A percentile compares a stretch with the other conserved stretches of the same genome.
Conservation (phyloP, 2,329 filamentous ascomycete species). For the Arthrobotrys megalospora region DNA sequence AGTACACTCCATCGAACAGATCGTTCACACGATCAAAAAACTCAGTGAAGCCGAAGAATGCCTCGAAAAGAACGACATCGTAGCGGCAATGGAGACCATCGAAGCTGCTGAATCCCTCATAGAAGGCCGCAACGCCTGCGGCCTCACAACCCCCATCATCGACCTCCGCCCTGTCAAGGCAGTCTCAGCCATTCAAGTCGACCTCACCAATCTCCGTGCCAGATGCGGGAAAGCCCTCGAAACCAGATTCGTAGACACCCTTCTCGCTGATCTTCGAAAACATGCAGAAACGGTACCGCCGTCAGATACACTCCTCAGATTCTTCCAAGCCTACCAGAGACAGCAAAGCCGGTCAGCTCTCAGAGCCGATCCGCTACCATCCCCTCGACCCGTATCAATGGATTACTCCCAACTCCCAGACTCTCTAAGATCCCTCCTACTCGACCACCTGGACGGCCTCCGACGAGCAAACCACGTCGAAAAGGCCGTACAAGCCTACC, state of each 20-base stretch:
- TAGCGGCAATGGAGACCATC: conserved; percentile 83
- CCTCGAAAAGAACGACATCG: conserved; percentile 86
- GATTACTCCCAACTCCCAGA: conserved; percentile 83
- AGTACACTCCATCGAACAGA: conserved; percentile 84
- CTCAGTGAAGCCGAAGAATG: conserved; percentile 83
- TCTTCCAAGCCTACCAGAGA: conserved; percentile 81
- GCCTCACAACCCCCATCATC: conserved; percentile 55
- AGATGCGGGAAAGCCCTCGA: conserved; percentile 92
- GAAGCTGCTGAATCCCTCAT: conserved; percentile 81
- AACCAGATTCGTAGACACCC: conserved; percentile 80
- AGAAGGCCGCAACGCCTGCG: conserved; percentile 63
- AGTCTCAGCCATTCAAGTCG: conserved; percentile 82
- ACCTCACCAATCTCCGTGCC: conserved; percentile 81
- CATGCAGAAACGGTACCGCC: conserved; percentile 82
- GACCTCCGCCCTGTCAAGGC: conserved; percentile 75
- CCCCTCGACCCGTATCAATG: conserved; percentile 69
- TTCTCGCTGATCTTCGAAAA: conserved; percentile 84
- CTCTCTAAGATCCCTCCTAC: conserved; percentile 78
- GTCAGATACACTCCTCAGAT: conserved; percentile 83
- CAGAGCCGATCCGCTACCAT: conserved; percentile 61
- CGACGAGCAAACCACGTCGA: conserved; percentile 84
- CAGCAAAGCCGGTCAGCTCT: conserved; percentile 72
- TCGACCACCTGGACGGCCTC: conserved; percentile 82
- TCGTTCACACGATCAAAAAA: conserved; percentile 82
- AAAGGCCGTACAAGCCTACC: conserved; percentile 85